Base-by-base conservation (phyloP, 169 alveolate species). In the Eimeria sp. region DNA sequence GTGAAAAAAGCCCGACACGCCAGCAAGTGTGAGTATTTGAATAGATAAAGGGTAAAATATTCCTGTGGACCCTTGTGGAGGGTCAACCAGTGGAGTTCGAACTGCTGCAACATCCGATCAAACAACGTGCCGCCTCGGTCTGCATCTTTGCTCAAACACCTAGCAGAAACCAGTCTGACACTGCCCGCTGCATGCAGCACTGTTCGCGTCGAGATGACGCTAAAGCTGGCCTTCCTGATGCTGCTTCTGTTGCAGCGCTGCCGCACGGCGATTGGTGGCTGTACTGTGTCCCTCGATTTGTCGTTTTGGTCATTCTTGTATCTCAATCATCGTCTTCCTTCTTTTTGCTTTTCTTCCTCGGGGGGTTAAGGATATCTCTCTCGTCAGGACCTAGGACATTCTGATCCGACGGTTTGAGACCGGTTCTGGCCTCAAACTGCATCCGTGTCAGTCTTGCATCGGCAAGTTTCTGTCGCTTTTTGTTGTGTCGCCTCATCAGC, bases 341-440 rank as follows among this genome's bases (percentile, higher is more conserved):
- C 78, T 57, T 86, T 57, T 57, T 40, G 57, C 49, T 34, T 47
- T 86, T 86, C 58, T 86, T 86, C 14, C 34, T 47, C n/a, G 47
- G 47, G 18, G 75, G 75, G 40, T 58, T 58, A 2, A 86, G n/a
- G 40, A 86, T 30, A 4, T 58, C 80, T 20, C 80, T 0, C 54
- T 86, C 92, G 10, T 86, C 92, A 18, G 92, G 92, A 27, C 92
- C 92, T 4, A 86, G 80, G 9, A 86, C 92, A 72, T 86, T 86
- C 43, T 86, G 80, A 58, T 86, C 92, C 9, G 92, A 86, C 14
- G 92, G 92, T 5, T 61, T 86, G 13, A 86, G 80, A 18, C 92
- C 92, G 7, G 92, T 61, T 43, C 92, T 57, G 40, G 92, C 78
- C 22, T 86, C 92, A 34, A 86, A 86, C 27, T 86, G 78, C 92